Percentiles rank a stretch among this genome's conserved stretches.
These are phyloP conservation scores for Suillus placidus DNA, from an alignment of 768 basidiomycete species.

Conservation along the genomic window DNA sequence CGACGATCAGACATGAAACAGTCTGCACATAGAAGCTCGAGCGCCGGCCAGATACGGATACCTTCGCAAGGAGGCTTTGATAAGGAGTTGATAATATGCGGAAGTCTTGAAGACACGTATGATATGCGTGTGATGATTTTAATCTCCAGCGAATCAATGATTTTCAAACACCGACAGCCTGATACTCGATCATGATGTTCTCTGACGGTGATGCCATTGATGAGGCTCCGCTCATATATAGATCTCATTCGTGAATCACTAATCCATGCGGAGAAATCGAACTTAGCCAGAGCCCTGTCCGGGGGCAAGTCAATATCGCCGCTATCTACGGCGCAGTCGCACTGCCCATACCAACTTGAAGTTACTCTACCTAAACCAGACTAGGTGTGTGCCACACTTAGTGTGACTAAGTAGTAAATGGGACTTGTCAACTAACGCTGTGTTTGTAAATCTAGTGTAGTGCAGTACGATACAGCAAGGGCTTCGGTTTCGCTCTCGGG, in stretches of 20 bases:
- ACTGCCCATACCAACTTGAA: neutral
- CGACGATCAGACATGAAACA: neutral
- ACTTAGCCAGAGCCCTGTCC: neutral
- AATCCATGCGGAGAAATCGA: neutral
- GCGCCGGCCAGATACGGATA: neutral
- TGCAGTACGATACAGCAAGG: neutral
- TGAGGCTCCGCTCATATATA: neutral
- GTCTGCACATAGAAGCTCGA: neutral
- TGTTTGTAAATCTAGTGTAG: neutral
- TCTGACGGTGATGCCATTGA: neutral
- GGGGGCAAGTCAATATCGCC: neutral
- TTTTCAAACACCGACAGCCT: constrained; percentile 1
- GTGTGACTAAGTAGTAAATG: neutral
- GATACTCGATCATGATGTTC: too few relatives aligned
- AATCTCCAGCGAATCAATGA: neutral
- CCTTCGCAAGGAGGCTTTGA: neutral
- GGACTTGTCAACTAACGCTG: neutral
- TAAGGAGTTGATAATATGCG: neutral
- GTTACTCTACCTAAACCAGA: neutral
- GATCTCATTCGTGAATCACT: neutral
- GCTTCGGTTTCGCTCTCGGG: neutral
- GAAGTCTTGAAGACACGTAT: too few relatives aligned
- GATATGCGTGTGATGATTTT: too few relatives aligned
- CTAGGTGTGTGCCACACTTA: neutral
- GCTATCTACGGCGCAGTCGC: neutral